These are phyloP conservation scores for Atalantia buxifolia DNA, from an alignment of 345 rosid species.

Conservation along the genomic window DNA sequence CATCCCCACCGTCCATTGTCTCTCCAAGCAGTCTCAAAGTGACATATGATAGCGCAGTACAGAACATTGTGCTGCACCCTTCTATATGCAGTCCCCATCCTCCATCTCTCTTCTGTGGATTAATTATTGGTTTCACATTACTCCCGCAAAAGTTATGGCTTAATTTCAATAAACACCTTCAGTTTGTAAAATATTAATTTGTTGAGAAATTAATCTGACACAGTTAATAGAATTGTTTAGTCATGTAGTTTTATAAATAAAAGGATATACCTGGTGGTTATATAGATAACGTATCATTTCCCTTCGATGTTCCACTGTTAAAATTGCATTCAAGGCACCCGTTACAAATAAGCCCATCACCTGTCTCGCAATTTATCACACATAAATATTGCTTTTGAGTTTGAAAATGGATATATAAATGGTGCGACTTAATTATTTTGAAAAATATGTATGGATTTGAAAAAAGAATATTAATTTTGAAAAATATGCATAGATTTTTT, in stretches of 20 bases:
- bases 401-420: too few species aligned
- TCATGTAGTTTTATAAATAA: too few species aligned
- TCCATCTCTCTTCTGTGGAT: constrained; percentile 55
- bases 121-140: neutral
- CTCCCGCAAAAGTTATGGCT: neutral
- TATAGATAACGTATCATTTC: constrained; percentile 57
- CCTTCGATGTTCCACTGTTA: constrained; percentile 31
- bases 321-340: constrained; percentile 32
- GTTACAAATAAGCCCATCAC: constrained; percentile 53
- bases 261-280: constrained; percentile 58
- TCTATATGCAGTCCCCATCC: constrained; percentile 88
- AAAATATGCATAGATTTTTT: too few species aligned
- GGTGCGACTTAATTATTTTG: too few species aligned
- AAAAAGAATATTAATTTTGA: too few species aligned
- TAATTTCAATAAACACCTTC: neutral
- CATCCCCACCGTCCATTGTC: constrained; percentile 33
- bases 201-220: neutral
- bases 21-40: constrained; percentile 54
- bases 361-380: constrained; percentile 16
- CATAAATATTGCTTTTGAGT: too few species aligned
- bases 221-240: neutral
- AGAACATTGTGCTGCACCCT: constrained; percentile 56
- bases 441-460: accelerated
- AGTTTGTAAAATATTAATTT: neutral
- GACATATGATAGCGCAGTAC: constrained; percentile 46